phyloP scores from a whole-genome alignment of 139 green algal species.

The Diplosphaera chodatii region DNA sequence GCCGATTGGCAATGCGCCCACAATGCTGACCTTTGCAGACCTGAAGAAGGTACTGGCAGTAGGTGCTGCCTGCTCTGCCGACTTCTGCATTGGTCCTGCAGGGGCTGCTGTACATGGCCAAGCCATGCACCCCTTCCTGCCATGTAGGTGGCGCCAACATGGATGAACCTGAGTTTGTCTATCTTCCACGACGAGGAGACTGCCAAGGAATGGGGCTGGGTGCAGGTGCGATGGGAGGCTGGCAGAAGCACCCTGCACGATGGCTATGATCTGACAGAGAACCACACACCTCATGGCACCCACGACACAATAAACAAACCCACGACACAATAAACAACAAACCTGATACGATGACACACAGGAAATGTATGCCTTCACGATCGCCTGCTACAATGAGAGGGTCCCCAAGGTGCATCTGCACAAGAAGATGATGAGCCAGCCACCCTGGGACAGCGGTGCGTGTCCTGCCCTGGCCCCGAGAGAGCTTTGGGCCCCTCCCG shows the following conservation, averaged over 20 bases:
- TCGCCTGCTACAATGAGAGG: slow-evolving; percentile 57
- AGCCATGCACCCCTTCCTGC: no score
- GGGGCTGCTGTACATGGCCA: no score
- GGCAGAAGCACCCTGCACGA: no score
- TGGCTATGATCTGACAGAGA: no score
- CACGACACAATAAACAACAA: no score
- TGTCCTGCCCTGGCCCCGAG: background rate
- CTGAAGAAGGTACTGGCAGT: slow-evolving; percentile 33
- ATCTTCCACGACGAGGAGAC: slow-evolving; percentile 86
- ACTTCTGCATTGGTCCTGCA: background rate
- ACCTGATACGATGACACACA: no score
- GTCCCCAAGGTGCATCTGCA: slow-evolving; percentile 59
- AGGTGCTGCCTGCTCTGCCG: background rate
- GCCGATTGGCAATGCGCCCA: slow-evolving; percentile 84
- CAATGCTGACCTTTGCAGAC: slow-evolving; percentile 70
- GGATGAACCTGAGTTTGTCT: slow-evolving; percentile 81
- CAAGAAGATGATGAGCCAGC: slow-evolving; percentile 72
- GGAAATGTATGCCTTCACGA: slow-evolving; percentile 95
- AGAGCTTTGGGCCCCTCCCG: no score
- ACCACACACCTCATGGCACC: no score
- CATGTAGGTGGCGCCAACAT: slow-evolving; percentile 65
- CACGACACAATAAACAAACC: no score
- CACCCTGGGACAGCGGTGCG: slow-evolving; percentile 74
- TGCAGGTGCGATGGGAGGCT: slow-evolving; percentile 59
- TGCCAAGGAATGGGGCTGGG: slow-evolving; percentile 58